A percentile compares a stretch with the other conserved stretches of the same genome.
Conservation (phyloP, 139 green algal genomes). For the Bryopsis sp. region DNA sequence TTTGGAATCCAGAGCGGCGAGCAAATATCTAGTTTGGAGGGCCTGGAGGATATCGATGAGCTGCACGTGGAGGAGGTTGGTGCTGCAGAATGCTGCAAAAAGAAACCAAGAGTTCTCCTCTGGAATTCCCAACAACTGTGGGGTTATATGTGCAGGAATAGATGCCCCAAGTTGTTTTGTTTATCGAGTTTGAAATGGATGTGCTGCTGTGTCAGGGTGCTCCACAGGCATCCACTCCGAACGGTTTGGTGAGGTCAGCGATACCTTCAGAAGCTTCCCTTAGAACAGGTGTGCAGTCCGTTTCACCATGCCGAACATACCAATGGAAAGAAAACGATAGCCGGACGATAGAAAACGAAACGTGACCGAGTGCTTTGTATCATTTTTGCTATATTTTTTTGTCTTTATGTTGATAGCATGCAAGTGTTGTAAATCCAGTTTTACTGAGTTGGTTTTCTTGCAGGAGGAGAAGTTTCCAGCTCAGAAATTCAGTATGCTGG, state of each 20-base stretch:
- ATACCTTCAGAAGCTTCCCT: too few relatives aligned
- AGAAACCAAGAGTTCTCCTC: background rate
- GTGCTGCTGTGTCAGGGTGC: background rate
- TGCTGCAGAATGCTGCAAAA: background rate
- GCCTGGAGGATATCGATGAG: constrained; percentile 63
- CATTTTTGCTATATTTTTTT: background rate
- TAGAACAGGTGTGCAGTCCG: background rate
- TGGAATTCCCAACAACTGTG: background rate
- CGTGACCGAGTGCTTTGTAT: too few relatives aligned
- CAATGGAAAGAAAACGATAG: too few relatives aligned
- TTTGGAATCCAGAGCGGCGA: constrained; percentile 37
- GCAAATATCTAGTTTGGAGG: constrained; percentile 34
- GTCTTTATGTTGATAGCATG: background rate
- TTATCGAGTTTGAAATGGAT: background rate
- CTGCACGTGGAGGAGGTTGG: constrained; percentile 41
- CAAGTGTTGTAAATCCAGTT: background rate
- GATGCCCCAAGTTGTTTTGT: background rate
- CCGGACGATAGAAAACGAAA: too few relatives aligned
- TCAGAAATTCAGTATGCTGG: too few relatives aligned
- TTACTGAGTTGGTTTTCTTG: too few relatives aligned
- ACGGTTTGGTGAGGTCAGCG: background rate
- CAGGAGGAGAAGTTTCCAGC: too few relatives aligned
- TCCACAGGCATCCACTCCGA: background rate
- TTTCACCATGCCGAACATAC: background rate
- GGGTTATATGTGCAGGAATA: background rate